phyloP scores from a whole-genome alignment of 2,329 filamentous ascomycete species.

The Colletotrichum costaricense region DNA sequence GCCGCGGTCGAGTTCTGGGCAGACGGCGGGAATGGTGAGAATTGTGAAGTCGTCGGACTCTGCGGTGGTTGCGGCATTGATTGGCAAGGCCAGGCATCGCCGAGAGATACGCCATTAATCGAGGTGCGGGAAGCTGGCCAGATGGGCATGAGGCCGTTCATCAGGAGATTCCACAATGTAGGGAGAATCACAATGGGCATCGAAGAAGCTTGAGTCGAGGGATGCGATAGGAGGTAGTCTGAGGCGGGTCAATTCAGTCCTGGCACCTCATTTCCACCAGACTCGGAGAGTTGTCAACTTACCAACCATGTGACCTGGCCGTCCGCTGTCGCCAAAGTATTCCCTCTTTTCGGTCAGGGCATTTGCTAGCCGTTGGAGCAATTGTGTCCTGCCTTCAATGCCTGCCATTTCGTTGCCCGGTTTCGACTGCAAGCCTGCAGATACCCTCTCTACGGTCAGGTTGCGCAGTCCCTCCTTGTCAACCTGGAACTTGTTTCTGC shows the following conservation, averaged over 20 bases:
- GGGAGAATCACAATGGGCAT: slow-evolving; percentile 88
- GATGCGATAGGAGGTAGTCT: slow-evolving; percentile 95
- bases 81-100: slow-evolving; percentile 93
- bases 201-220: slow-evolving; percentile 88
- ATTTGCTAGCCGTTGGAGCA: slow-evolving; percentile 79
- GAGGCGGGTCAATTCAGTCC: slow-evolving; percentile 37
- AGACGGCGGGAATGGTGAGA: slow-evolving; percentile 59
- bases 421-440: slow-evolving; percentile 85
- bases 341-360: slow-evolving; percentile 82
- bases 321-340: slow-evolving; percentile 84
- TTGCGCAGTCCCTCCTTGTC: slow-evolving; percentile 83
- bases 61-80: slow-evolving; percentile 73
- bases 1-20: slow-evolving; percentile 62
- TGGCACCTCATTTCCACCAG: background rate
- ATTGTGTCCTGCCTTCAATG: slow-evolving; percentile 83
- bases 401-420: slow-evolving; percentile 86
- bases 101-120: slow-evolving; percentile 87
- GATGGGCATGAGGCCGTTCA: slow-evolving; percentile 86
- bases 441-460: slow-evolving; percentile 79
- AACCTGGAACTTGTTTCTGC: slow-evolving; percentile 86
- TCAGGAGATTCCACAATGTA: slow-evolving; percentile 90
- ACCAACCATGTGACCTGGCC: slow-evolving; percentile 96
- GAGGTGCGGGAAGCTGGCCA: slow-evolving; percentile 90
- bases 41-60: slow-evolving; percentile 60
- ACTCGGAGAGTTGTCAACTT: slow-evolving; percentile 44